Evolutionary conservation across 2,329 filamentous ascomycete genomes (phyloP), one percentile per base, ranked within the genome.

Genomic region (Fusarium liriodendri): DNA sequence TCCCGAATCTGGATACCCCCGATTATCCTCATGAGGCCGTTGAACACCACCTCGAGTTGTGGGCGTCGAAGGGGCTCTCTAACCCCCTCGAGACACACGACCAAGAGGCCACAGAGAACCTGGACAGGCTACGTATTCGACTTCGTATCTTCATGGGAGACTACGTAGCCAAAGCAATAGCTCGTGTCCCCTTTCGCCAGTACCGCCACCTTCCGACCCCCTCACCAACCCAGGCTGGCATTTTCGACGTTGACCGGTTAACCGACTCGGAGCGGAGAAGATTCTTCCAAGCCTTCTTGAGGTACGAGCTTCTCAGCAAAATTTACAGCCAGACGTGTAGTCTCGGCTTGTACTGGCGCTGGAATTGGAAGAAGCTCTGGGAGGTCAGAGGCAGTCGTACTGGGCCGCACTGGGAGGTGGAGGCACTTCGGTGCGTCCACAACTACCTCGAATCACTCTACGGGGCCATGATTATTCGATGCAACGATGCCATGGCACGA

Each of bases 141-240:
- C 45, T 50, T 18, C 45, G 45, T 13, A 20, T 33, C 6, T 65
- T 47, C 6, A 62, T 70, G 7, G 25, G 47, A 42, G 62, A 70
- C 33, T 70, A 70, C 32, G 14, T 70, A 42, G 25, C 11, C 2
- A 70, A 70, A 35, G 62, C 69, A 8, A 60, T 22, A 25, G 42
- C 38, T 58, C 52, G 10, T 20, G 27, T 27, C 45, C 35, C 16
- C 27, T 64, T 8, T 59, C 52, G 10, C 32, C 42, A 37, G 55
- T 64, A 69, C 25, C 32, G 18, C n/a, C 9, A n/a, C 1, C 29
- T 55, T 7, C 50, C 50, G 8, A 55, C 13, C 13, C 18, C 7
- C 14, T 55, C 50, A 16, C 27, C 50, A 27, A 22, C 32, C n/a
- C 29, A 55, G 29, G 10, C 6, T n/a, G 27, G 20, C 29, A 32